Conservation (phyloP, 2,329 filamentous ascomycete genomes). For the Aspergillus sp. region DNA sequence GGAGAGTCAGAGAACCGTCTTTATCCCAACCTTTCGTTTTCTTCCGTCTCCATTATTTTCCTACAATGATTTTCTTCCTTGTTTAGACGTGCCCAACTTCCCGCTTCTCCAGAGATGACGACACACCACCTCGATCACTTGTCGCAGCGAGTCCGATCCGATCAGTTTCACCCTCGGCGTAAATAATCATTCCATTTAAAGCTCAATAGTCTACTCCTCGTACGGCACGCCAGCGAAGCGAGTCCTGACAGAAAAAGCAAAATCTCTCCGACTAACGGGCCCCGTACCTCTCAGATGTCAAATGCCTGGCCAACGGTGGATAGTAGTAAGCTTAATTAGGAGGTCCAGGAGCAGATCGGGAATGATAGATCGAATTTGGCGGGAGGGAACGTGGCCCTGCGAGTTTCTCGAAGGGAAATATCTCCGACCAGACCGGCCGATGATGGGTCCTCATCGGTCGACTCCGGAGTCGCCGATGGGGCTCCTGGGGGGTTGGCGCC, state of each 20-base stretch:
- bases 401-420: slow-evolving; percentile 12
- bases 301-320: slow-evolving; percentile 9
- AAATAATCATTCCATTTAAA: neutral
- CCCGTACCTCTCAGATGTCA: slow-evolving; percentile 5
- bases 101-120: neutral
- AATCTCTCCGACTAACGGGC: neutral
- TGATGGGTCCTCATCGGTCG: neutral
- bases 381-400: slow-evolving; percentile 17
- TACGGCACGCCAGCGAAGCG: neutral
- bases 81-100: neutral
- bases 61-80: neutral
- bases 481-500: neutral
- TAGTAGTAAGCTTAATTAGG: slow-evolving; percentile 10
- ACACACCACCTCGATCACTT: neutral
- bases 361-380: slow-evolving; percentile 13
- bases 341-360: slow-evolving; percentile 2
- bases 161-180: neutral
- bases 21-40: neutral
- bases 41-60: neutral
- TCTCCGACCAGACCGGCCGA: slow-evolving; percentile 6
- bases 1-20: neutral
- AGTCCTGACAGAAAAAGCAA: neutral
- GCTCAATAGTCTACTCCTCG: neutral
- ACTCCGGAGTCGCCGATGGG: neutral
- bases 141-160: neutral